These are phyloP conservation scores for Aspergillus indologenus DNA, from an alignment of 495 filamentous ascomycete species.

Conservation along the genomic window DNA sequence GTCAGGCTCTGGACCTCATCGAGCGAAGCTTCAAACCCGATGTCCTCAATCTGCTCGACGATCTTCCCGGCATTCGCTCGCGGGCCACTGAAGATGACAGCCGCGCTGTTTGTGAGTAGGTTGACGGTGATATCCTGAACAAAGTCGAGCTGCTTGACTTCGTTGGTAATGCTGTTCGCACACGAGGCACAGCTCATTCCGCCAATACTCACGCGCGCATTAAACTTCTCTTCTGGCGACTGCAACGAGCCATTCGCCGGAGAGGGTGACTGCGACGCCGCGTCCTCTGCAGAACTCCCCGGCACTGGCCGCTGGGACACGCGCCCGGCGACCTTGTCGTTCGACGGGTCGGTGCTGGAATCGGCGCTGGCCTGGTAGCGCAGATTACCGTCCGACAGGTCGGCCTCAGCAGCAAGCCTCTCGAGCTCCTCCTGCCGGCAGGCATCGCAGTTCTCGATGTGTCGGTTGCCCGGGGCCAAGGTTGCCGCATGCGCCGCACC, in stretches of 20 bases:
- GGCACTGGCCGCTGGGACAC: conserved; percentile 6
- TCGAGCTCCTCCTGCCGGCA: conserved; percentile 40
- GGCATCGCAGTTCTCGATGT: conserved; percentile 50
- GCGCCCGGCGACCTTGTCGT: not conserved
- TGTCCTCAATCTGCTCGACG: conserved; percentile 49
- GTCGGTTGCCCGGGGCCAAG: conserved; percentile 19
- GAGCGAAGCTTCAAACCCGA: conserved; percentile 53
- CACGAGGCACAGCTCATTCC: conserved; percentile 70
- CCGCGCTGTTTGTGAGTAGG: conserved; percentile 58
- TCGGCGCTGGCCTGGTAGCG: not conserved
- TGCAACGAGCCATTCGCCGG: not conserved
- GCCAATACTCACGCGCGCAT: conserved; percentile 49
- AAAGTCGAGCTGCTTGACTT: conserved; percentile 48
- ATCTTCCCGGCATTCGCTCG: conserved; percentile 42
- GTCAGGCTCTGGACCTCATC: conserved; percentile 38
- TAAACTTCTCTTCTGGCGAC: conserved; percentile 26
- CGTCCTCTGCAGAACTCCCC: not conserved
- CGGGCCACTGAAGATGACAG: conserved; percentile 43
- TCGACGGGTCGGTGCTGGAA: not conserved
- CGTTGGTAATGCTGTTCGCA: conserved; percentile 50
- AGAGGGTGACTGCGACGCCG: not conserved
- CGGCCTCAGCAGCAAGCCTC: not conserved
- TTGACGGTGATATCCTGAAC: conserved; percentile 55
- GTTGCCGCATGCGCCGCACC: conserved; percentile 23
- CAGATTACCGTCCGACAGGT: not conserved